Conservation (phyloP, 2,329 filamentous ascomycete species). For the Scedosporium apiospermum region DNA sequence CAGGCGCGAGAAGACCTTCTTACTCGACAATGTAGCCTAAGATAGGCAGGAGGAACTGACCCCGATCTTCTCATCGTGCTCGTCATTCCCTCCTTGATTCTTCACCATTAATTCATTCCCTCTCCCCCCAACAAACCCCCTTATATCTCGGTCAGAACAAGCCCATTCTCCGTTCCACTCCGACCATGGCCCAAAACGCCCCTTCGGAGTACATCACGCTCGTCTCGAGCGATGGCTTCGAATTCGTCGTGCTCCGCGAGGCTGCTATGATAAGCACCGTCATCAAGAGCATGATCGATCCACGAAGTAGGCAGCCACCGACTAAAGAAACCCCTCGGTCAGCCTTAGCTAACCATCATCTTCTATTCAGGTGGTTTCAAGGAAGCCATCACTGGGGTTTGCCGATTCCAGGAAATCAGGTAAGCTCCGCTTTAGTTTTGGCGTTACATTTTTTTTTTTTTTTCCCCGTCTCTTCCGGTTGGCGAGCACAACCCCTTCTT, state of each 20-base stretch:
- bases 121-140: not conserved
- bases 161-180: no score
- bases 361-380: constrained; percentile 6
- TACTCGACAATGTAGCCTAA: not conserved
- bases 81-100: not conserved
- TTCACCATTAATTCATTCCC: not conserved
- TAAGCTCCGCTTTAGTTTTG: constrained; percentile 5
- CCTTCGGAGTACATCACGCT: constrained; percentile 66
- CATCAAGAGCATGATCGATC: constrained; percentile 67
- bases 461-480: not conserved
- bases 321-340: not conserved
- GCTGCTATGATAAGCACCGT: constrained; percentile 60
- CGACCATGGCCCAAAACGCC: not conserved
- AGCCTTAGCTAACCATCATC: constrained; percentile 5
- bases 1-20: not conserved
- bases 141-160: not conserved
- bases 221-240: constrained; percentile 64
- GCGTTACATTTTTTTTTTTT: not conserved
- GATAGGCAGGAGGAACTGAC: not conserved
- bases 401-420: constrained; percentile 11
- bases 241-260: constrained; percentile 65
- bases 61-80: not conserved
- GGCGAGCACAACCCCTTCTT: not conserved
- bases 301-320: constrained; percentile 41
- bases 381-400: constrained; percentile 10